phyloP scores from a whole-genome alignment of 352 stramenopile genomes.

The Globisporangium sylvaticum region DNA sequence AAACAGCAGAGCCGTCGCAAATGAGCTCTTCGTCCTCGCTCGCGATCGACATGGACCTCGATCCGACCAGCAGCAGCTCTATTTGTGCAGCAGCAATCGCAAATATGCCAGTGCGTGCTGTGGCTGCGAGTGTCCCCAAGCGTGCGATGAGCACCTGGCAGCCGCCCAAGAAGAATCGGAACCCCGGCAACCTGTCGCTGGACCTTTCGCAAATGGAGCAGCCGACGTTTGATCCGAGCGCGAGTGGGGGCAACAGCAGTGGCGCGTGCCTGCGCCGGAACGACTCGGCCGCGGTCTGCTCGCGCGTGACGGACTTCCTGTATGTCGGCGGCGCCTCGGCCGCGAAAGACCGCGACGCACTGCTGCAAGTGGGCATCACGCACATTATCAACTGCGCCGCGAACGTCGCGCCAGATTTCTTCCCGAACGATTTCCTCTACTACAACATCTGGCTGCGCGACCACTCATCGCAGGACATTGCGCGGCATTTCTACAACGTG shows the following conservation, averaged over 20 bases:
- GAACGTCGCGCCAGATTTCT: slow-evolving; percentile 67
- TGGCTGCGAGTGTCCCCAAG: slow-evolving; percentile 27
- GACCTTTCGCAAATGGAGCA: slow-evolving; percentile 78
- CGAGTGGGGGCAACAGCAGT: background rate
- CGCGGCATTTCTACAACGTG: slow-evolving; percentile 82
- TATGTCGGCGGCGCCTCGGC: slow-evolving; percentile 80
- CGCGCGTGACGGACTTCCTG: slow-evolving; percentile 81
- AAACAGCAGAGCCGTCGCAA: background rate
- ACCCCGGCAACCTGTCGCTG: slow-evolving; percentile 78
- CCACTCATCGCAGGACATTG: slow-evolving; percentile 84
- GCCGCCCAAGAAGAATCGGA: slow-evolving; percentile 52
- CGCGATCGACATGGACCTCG: slow-evolving; percentile 19
- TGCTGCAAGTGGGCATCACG: slow-evolving; percentile 74
- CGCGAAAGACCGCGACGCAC: slow-evolving; percentile 72
- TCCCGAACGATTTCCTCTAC: slow-evolving; percentile 79
- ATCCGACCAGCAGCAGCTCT: background rate
- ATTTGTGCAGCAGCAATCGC: background rate
- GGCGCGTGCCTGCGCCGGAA: slow-evolving; percentile 29
- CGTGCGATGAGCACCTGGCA: slow-evolving; percentile 38
- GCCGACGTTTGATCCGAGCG: slow-evolving; percentile 22
- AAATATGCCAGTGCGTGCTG: background rate
- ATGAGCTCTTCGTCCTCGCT: slow-evolving; percentile 8
- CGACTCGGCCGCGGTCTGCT: slow-evolving; percentile 71
- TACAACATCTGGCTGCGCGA: slow-evolving; percentile 86
- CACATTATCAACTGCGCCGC: slow-evolving; percentile 89